These are phyloP conservation scores for Pleurotus eryngii DNA, from an alignment of 768 basidiomycete genomes.

Conservation along the genomic window DNA sequence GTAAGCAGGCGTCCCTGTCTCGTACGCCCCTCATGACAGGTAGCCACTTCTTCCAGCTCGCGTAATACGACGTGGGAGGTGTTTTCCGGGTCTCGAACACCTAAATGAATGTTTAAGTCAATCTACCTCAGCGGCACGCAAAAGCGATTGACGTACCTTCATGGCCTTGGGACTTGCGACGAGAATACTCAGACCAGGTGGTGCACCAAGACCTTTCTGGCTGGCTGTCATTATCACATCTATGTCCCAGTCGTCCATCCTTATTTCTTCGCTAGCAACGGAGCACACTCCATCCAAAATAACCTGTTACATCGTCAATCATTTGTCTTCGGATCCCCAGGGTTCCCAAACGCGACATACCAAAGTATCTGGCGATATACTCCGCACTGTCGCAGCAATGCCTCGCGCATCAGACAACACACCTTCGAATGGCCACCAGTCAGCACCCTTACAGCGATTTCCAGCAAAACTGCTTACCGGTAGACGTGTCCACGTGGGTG, in stretches of 20 bases:
- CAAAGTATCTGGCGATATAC: slow-evolving; percentile 77
- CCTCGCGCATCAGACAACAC: slow-evolving; percentile 76
- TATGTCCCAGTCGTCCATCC: slow-evolving; percentile 84
- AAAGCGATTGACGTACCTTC: slow-evolving; percentile 31
- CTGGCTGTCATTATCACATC: slow-evolving; percentile 79
- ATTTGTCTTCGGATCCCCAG: background rate
- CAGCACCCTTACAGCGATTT: background rate
- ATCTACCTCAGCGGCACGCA: background rate
- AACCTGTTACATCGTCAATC: slow-evolving; percentile 34
- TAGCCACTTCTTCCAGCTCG: slow-evolving; percentile 86
- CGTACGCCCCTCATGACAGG: slow-evolving; percentile 85
- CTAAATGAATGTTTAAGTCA: slow-evolving; percentile 13
- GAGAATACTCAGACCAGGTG: slow-evolving; percentile 82
- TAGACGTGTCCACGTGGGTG: slow-evolving; percentile 89
- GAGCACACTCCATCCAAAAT: slow-evolving; percentile 87
- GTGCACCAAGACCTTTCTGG: slow-evolving; percentile 85
- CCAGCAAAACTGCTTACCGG: slow-evolving; percentile 36
- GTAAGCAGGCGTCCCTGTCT: slow-evolving; percentile 70
- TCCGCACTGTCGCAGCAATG: slow-evolving; percentile 62
- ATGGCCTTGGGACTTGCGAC: slow-evolving; percentile 73
- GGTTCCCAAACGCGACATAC: slow-evolving; percentile 28
- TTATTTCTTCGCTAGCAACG: slow-evolving; percentile 88
- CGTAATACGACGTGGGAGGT: slow-evolving; percentile 71
- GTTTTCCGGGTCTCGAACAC: slow-evolving; percentile 55
- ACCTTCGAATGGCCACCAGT: slow-evolving; percentile 28